Evolutionary conservation across 2,329 filamentous ascomycete genomes (phyloP).

Genomic region (Sphaerulina vaccinii): DNA sequence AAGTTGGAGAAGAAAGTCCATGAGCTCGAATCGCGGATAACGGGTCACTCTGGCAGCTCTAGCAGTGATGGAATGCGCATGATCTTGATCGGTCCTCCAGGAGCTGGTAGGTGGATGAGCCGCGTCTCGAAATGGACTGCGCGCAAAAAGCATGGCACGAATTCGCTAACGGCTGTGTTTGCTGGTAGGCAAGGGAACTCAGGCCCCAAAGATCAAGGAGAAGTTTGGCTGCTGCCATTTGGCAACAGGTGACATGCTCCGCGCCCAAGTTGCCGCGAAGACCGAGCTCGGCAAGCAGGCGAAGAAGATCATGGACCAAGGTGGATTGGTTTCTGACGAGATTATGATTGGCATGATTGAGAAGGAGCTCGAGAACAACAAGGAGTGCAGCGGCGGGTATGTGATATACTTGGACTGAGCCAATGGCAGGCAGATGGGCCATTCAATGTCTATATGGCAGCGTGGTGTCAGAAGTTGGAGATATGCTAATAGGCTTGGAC

Average conservation of each 20-base stretch:
- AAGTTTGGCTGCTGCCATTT: constrained; percentile 96
- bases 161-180: constrained; percentile 15
- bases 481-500: constrained; percentile 15
- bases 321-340: constrained; percentile 94
- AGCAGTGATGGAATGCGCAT: constrained; percentile 71
- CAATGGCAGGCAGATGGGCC: background rate
- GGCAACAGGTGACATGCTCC: constrained; percentile 98
- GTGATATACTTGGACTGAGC: constrained; percentile 33
- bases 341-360: constrained; percentile 99
- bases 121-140: background rate
- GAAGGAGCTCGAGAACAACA: constrained; percentile 89
- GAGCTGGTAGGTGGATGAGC: constrained; percentile 71
- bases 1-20: constrained; percentile 83
- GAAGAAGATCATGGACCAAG: constrained; percentile 99
- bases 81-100: constrained; percentile 95
- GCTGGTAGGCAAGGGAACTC: constrained; percentile 86
- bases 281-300: constrained; percentile 90
- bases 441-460: background rate
- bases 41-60: constrained; percentile 46
- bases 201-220: constrained; percentile 97
- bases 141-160: background rate
- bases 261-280: constrained; percentile 97
- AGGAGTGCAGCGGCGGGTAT: constrained; percentile 95
- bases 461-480: background rate
- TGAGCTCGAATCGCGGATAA: constrained; percentile 74